Conservation (phyloP, 2,329 filamentous ascomycete genomes). For the Beauveria asiatica region DNA sequence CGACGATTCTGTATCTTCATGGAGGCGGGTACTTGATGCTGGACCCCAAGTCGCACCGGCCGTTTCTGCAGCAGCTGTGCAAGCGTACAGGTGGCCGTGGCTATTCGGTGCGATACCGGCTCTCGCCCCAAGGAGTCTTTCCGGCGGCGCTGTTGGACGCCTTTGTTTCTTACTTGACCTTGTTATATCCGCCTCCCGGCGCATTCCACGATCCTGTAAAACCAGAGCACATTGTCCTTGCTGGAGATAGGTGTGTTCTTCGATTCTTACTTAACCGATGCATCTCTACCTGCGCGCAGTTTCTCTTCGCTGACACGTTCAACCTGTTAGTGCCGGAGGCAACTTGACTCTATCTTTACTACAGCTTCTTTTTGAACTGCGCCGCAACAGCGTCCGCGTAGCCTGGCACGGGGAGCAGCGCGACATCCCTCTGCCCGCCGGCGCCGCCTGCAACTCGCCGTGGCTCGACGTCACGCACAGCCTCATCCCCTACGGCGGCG, state of each 20-base stretch:
- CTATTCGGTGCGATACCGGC: constrained; percentile 65
- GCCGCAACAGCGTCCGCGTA: constrained; percentile 37
- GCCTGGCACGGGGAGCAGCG: constrained; percentile 52
- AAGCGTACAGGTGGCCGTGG: constrained; percentile 58
- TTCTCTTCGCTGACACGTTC: neutral
- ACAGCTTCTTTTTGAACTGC: constrained; percentile 59
- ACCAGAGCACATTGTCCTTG: constrained; percentile 59
- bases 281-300: neutral
- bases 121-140: constrained; percentile 68
- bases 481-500: constrained; percentile 20
- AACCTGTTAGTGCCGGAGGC: constrained; percentile 53
- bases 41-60: constrained; percentile 60
- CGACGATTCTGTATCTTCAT: constrained; percentile 66
- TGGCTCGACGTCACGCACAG: constrained; percentile 65
- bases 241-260: constrained; percentile 52
- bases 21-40: constrained; percentile 67
- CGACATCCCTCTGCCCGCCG: constrained; percentile 57
- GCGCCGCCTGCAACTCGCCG: constrained; percentile 52
- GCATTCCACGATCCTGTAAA: constrained; percentile 58
- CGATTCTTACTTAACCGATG: neutral
- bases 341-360: constrained; percentile 59
- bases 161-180: constrained; percentile 60
- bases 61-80: constrained; percentile 50
- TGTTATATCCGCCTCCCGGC: constrained; percentile 62
- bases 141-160: constrained; percentile 67